phyloP scores from a whole-genome alignment of 228 moss, liverwort and hornwort species.

The Sphagnum fallax region DNA sequence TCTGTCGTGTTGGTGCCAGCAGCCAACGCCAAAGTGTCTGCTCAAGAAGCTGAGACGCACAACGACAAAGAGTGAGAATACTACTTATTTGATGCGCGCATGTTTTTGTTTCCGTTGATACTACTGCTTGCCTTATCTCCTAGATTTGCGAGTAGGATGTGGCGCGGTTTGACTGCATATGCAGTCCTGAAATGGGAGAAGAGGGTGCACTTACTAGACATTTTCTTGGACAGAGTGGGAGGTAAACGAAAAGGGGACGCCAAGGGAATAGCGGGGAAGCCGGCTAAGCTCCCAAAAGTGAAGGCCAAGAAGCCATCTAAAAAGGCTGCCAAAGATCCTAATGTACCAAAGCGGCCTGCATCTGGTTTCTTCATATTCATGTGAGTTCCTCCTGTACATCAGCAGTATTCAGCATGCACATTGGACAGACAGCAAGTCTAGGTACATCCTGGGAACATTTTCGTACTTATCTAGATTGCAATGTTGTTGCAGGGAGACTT shows the following conservation, averaged over 20 bases:
- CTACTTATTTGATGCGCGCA: too few relatives aligned
- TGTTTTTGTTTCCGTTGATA: too few relatives aligned
- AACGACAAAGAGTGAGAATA: too few relatives aligned
- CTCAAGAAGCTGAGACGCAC: too few relatives aligned
- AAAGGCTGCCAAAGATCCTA: constrained; percentile 22
- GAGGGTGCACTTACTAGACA: too few relatives aligned
- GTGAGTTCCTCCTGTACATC: constrained; percentile 9
- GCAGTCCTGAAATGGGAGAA: too few relatives aligned
- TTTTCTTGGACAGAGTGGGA: constrained; percentile 15
- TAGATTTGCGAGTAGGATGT: too few relatives aligned
- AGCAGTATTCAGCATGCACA: not conserved
- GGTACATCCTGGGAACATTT: not conserved
- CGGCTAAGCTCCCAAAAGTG: constrained; percentile 6
- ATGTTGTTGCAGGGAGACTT: constrained; percentile 25
- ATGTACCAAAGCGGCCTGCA: constrained; percentile 55
- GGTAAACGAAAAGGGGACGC: constrained; percentile 30
- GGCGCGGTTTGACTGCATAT: too few relatives aligned
- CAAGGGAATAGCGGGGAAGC: constrained; percentile 11
- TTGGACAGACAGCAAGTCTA: not conserved
- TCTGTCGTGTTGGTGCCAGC: too few relatives aligned
- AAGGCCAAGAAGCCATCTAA: constrained; percentile 12
- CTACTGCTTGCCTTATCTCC: too few relatives aligned
- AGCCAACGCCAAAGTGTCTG: too few relatives aligned
- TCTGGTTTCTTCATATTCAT: constrained; percentile 61
- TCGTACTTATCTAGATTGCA: not conserved